These are phyloP conservation scores for Iberis pinnata DNA, from an alignment of 345 rosid species.

Conservation along the genomic window DNA sequence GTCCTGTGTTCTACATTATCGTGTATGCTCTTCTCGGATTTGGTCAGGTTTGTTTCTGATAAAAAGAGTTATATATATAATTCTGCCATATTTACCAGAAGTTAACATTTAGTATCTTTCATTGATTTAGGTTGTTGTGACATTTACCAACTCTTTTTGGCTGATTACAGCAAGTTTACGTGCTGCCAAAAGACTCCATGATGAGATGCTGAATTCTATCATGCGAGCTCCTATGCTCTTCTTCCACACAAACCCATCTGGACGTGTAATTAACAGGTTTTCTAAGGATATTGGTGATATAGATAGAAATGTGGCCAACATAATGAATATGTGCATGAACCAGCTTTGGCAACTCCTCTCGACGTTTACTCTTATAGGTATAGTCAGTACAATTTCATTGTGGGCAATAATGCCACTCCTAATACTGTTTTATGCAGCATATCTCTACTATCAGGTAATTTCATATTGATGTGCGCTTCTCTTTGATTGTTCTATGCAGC, in stretches of 20 bases:
- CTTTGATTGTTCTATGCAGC: slow-evolving; percentile 6
- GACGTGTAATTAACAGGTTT: slow-evolving; percentile 86
- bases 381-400: slow-evolving; percentile 78
- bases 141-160: slow-evolving; percentile 77
- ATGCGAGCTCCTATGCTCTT: slow-evolving; percentile 90
- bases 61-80: not conserved
- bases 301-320: slow-evolving; percentile 68
- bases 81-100: not conserved
- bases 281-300: slow-evolving; percentile 90
- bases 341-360: slow-evolving; percentile 85
- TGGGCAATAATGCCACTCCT: slow-evolving; percentile 95
- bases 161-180: slow-evolving; percentile 73
- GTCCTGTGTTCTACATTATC: slow-evolving; percentile 53
- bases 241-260: slow-evolving; percentile 89
- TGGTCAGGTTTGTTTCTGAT: slow-evolving; percentile 57
- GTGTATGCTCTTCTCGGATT: slow-evolving; percentile 61
- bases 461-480: not conserved
- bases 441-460: slow-evolving; percentile 88
- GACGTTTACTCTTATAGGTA: slow-evolving; percentile 78
- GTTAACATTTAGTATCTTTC: not conserved
- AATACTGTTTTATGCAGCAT: slow-evolving; percentile 77
- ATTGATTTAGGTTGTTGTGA: slow-evolving; percentile 57
- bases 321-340: slow-evolving; percentile 62
- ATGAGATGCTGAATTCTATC: slow-evolving; percentile 65
- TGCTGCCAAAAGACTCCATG: slow-evolving; percentile 81